Evolutionary conservation across 768 basidiomycete genomes (phyloP).

Genomic region (Flagelloscypha sp.): DNA sequence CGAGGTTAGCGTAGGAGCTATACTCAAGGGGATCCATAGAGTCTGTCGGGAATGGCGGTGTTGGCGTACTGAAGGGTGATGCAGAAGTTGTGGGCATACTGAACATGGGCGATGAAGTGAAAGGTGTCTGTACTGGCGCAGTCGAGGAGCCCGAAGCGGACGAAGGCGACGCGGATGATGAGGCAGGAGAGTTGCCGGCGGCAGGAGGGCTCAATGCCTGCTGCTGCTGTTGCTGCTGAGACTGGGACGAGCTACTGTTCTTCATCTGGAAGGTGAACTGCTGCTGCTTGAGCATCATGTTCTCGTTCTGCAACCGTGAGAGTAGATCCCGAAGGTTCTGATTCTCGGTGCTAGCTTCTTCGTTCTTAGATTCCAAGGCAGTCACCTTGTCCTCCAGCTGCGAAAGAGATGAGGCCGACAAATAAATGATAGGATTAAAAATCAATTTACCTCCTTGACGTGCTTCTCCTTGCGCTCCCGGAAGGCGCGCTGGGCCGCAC

Average conservation of each 20-base stretch:
- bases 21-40: slow-evolving; percentile 47
- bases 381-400: slow-evolving; percentile 90
- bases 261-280: slow-evolving; percentile 83
- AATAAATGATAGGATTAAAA: slow-evolving; percentile 1
- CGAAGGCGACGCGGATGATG: slow-evolving; percentile 22
- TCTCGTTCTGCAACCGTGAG: slow-evolving; percentile 79
- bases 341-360: slow-evolving; percentile 66
- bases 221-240: slow-evolving; percentile 7
- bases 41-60: slow-evolving; percentile 26
- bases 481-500: slow-evolving; percentile 95
- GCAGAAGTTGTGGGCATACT: slow-evolving; percentile 14
- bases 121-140: slow-evolving; percentile 9
- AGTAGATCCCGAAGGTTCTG: slow-evolving; percentile 84
- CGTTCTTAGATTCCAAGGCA: slow-evolving; percentile 77
- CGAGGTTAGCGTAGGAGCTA: slow-evolving; percentile 61
- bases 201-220: slow-evolving; percentile 14
- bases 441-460: slow-evolving; percentile 79
- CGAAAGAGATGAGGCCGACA: slow-evolving; percentile 3
- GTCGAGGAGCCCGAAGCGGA: slow-evolving; percentile 12
- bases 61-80: slow-evolving; percentile 18
- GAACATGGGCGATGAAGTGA: slow-evolving; percentile 18
- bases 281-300: slow-evolving; percentile 68
- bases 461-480: slow-evolving; percentile 96
- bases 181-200: slow-evolving; percentile 17
- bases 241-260: slow-evolving; percentile 20